Base-by-base conservation (phyloP, 257 asterid genomes). In the Petrea volubilis region DNA sequence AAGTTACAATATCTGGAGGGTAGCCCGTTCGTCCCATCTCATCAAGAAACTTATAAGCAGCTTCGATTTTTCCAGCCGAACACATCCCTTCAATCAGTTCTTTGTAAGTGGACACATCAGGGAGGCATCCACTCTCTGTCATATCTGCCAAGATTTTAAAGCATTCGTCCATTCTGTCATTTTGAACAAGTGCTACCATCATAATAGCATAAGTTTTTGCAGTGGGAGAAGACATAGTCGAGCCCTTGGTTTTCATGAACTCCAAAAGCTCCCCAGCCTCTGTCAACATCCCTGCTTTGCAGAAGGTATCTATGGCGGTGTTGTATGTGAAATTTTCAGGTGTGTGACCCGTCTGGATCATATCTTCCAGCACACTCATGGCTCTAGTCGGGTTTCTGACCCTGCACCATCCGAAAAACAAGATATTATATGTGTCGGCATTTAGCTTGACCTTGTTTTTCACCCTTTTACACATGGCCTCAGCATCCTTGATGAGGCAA, bases 331-430 rank as follows among this genome's bases (percentile, higher is more conserved):
- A 91, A 68, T 79, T 85, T 25, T 94, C 97, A 27, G 97, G 99
- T 14, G 86, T 75, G 68, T 78, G 80, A 25, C 99, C 97, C 80
- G 66, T 50, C 6, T 60, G 60, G 14, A 94, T 91, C 99, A 94
- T 94, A 49, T 91, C 90, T 57, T 94, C 92, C 23, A 94, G 88
- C 61, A 88, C 57, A 34, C 66, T 64, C 91, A 94, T 87, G 55
- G 83, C 96, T 78, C 92, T 80, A 24, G 47, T 72, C 0, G 99
- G 99, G 72, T 86, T 86, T 69, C 96, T 81, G 29, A 91, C 93
- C 81, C 96, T 82, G 49, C 97, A 91, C 97, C 97, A 91, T 20
- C 97, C 97, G 1, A 91, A 91, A 74, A 94, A 91, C 86, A 94
- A 75, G 6, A 88, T 85, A 59, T 91, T 94, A 75, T 86, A 94